These are phyloP conservation scores for Aspergillus spinulosporus DNA, from an alignment of 2,329 filamentous ascomycete species.

Conservation along the genomic window DNA sequence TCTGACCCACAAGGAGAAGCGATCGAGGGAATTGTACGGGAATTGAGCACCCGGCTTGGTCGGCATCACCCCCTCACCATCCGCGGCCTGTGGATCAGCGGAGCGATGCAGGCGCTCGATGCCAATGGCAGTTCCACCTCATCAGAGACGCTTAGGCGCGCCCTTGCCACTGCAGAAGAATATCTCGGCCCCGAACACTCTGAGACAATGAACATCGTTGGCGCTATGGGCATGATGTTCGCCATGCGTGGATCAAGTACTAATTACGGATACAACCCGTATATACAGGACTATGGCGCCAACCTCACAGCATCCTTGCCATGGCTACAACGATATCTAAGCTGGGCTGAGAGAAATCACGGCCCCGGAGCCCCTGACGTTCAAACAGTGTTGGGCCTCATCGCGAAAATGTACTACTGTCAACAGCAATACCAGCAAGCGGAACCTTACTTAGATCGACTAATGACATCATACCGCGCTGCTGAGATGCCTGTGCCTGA, in stretches of 20 bases:
- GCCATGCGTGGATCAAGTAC: conserved; percentile 18
- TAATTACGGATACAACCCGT: not conserved
- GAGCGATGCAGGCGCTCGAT: conserved; percentile 22
- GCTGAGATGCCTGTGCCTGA: conserved; percentile 14
- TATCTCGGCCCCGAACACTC: conserved; percentile 28
- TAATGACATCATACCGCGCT: conserved; percentile 20
- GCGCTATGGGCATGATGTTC: conserved; percentile 33
- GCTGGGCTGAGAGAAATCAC: conserved; percentile 28
- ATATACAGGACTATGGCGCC: not conserved
- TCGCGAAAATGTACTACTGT: conserved; percentile 28
- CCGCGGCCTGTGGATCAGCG: conserved; percentile 27
- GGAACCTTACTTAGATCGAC: conserved; percentile 30
- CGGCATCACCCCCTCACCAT: conserved; percentile 27
- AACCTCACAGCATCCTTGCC: conserved; percentile 25
- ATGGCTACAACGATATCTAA: conserved; percentile 32
- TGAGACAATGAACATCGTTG: conserved; percentile 30
- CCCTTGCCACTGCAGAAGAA: conserved; percentile 31
- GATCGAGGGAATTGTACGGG: conserved; percentile 21
- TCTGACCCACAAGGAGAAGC: conserved; percentile 22
- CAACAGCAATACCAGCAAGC: conserved; percentile 26
- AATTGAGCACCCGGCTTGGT: conserved; percentile 25
- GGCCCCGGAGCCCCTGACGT: conserved; percentile 27
- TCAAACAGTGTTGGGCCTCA: conserved; percentile 23
- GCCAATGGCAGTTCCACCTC: conserved; percentile 22
- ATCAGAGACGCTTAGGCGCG: conserved; percentile 33